These are phyloP conservation scores for Scutellaria barbata DNA, from an alignment of 257 asterid species.

Conservation along the genomic window DNA sequence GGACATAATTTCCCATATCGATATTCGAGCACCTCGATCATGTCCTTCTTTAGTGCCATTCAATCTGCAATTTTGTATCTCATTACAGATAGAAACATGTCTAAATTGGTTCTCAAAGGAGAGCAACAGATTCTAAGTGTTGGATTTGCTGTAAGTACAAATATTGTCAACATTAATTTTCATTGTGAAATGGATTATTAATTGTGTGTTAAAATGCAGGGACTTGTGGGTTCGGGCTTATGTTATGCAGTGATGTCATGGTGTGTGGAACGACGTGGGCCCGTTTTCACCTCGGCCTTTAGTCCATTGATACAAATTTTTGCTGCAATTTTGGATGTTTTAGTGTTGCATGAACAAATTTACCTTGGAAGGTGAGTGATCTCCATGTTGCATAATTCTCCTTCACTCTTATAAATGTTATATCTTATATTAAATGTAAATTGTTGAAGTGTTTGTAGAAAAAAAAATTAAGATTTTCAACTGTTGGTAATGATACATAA, in stretches of 20 bases:
- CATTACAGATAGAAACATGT: slow-evolving; percentile 48
- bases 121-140: slow-evolving; percentile 51
- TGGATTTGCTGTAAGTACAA: slow-evolving; percentile 53
- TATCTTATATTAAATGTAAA: too few species aligned
- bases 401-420: too few species aligned
- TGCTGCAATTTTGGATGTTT: slow-evolving; percentile 69
- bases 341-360: slow-evolving; percentile 61
- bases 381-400: too few species aligned
- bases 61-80: slow-evolving; percentile 59
- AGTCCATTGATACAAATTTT: slow-evolving; percentile 75
- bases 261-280: slow-evolving; percentile 75
- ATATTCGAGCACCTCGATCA: slow-evolving; percentile 71
- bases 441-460: too few species aligned
- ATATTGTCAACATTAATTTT: too few species aligned
- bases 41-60: slow-evolving; percentile 66
- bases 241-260: slow-evolving; percentile 69
- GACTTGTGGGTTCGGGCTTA: slow-evolving; percentile 74
- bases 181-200: too few species aligned
- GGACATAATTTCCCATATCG: slow-evolving; percentile 60
- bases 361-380: slow-evolving; percentile 78
- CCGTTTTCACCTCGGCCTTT: slow-evolving; percentile 82
- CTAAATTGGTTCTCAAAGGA: slow-evolving; percentile 65
- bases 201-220: slow-evolving; percentile 41
- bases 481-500: too few species aligned
- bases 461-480: too few species aligned